These are phyloP conservation scores for Alternaria angustiovoidea DNA, from an alignment of 2,329 filamentous ascomycete species.

Conservation along the genomic window DNA sequence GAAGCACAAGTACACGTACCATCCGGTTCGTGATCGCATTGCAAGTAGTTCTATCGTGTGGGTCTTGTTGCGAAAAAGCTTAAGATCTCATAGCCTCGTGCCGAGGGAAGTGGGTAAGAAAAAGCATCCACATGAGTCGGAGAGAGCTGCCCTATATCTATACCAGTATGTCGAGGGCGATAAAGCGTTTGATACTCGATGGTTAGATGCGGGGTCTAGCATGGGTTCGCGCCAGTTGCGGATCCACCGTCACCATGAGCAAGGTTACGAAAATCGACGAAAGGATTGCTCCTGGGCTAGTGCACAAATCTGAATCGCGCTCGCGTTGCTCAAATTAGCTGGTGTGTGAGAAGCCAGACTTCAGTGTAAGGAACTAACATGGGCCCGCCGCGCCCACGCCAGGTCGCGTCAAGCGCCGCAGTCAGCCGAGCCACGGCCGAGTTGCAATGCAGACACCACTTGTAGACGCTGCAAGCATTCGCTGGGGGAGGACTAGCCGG, in stretches of 20 bases:
- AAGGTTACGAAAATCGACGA: conserved; percentile 33
- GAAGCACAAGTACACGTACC: conserved; percentile 35
- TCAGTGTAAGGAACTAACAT: conserved; percentile 27
- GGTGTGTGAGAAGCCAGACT: conserved; percentile 30
- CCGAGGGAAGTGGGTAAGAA: conserved; percentile 35
- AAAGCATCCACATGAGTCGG: conserved; percentile 34
- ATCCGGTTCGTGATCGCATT: conserved; percentile 53
- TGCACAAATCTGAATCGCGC: conserved; percentile 42
- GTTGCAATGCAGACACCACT: conserved; percentile 32
- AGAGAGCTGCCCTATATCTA: conserved; percentile 43
- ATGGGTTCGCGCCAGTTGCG: conserved; percentile 46
- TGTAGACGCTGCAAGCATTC: conserved; percentile 16
- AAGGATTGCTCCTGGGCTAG: conserved; percentile 37
- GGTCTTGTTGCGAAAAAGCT: conserved; percentile 21
- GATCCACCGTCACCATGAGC: conserved; percentile 39
- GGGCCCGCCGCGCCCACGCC: conserved; percentile 18
- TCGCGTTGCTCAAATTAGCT: conserved; percentile 39
- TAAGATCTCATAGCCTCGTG: conserved; percentile 25
- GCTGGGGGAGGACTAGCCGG: conserved; percentile 26
- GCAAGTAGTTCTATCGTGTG: conserved; percentile 23
- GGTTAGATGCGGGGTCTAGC: conserved; percentile 46
- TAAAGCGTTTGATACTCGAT: conserved; percentile 31
- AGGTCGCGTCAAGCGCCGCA: conserved; percentile 36
- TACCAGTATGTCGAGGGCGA: conserved; percentile 35
- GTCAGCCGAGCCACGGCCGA: conserved; percentile 43